phyloP scores from a whole-genome alignment of 2,329 filamentous ascomycete species.

The Alternaria tenuissima region DNA sequence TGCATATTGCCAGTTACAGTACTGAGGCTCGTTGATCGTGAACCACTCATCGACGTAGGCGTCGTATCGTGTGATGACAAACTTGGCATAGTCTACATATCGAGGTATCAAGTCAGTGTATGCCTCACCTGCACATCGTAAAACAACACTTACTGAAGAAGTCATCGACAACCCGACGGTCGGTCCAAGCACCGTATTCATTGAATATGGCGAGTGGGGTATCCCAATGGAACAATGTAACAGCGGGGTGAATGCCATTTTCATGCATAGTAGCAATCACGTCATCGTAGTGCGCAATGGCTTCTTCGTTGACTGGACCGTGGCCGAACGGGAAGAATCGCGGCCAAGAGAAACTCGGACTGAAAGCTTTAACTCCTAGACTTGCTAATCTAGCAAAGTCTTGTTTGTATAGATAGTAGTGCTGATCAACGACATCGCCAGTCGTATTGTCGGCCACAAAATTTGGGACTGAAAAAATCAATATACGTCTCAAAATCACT shows the following conservation, averaged over 20 bases:
- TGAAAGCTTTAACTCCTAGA: conserved; percentile 43
- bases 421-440: conserved; percentile 52
- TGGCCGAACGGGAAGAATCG: conserved; percentile 51
- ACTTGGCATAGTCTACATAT: conserved; percentile 50
- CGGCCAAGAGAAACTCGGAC: conserved; percentile 51
- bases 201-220: conserved; percentile 54
- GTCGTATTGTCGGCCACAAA: conserved; percentile 53
- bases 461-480: conserved; percentile 38
- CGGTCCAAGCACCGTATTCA: conserved; percentile 54
- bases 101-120: no score
- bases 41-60: conserved; percentile 53
- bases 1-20: conserved; percentile 60
- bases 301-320: conserved; percentile 48
- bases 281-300: conserved; percentile 52
- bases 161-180: conserved; percentile 52
- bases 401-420: conserved; percentile 56
- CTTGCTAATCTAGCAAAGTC: conserved; percentile 51
- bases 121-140: no score
- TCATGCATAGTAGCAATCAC: conserved; percentile 49
- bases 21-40: conserved; percentile 55
- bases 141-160: conserved; percentile 38
- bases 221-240: conserved; percentile 56
- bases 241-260: conserved; percentile 44
- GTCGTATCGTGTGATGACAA: conserved; percentile 53
- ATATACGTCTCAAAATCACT: no score